phyloP scores from a whole-genome alignment of 257 asterid species.

The Cruciata laevipes region DNA sequence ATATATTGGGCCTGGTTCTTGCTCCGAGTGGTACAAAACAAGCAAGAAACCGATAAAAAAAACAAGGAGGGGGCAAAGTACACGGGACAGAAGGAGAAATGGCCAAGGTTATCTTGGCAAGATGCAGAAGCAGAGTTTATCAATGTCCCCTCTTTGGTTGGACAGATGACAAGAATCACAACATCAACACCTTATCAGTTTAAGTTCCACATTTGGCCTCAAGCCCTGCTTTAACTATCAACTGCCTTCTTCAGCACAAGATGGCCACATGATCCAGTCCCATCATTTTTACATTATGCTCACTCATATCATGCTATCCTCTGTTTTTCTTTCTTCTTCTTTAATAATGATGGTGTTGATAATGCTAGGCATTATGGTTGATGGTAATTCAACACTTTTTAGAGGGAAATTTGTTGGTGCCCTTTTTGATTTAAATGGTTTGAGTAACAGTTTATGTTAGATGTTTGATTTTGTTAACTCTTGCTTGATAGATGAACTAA shows the following conservation, averaged over 20 bases:
- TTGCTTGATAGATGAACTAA: no score
- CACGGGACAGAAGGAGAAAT: neutral
- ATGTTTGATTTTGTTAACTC: no score
- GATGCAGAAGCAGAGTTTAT: constrained; percentile 12
- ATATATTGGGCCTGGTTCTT: neutral
- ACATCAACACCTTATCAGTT: constrained; percentile 1
- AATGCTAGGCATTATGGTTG: no score
- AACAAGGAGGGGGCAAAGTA: constrained; percentile 5
- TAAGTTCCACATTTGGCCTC: constrained; percentile 5
- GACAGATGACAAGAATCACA: constrained; percentile 18
- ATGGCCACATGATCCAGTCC: constrained; percentile 1
- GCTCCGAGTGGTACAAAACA: neutral
- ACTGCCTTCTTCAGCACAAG: neutral
- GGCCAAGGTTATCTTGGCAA: constrained; percentile 9
- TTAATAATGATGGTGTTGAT: no score
- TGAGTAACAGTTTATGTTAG: no score
- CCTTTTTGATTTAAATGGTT: no score
- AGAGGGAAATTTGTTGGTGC: no score
- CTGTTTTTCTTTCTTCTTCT: no score
- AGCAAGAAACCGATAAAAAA: neutral
- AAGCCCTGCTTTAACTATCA: neutral
- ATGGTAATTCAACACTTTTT: no score
- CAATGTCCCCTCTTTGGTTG: constrained; percentile 18
- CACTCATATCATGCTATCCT: no score
- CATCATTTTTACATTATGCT: neutral